phyloP scores from a whole-genome alignment of 2,329 filamentous ascomycete species.

The Penicillium hordei region DNA sequence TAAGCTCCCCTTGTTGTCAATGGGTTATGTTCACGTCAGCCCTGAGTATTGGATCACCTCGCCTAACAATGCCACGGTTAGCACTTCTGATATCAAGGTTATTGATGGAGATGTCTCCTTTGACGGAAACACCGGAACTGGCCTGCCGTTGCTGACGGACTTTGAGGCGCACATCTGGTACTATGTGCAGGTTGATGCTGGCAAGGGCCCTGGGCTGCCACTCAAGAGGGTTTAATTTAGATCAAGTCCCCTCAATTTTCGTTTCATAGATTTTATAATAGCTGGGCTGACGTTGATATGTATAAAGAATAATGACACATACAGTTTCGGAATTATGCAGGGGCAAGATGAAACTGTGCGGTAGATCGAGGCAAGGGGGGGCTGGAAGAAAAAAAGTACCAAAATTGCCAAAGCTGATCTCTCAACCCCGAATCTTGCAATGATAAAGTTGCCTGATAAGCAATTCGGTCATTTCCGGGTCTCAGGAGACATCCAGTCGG shows the following conservation, averaged over 20 bases:
- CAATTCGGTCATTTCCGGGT: not conserved
- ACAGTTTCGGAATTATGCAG: not conserved
- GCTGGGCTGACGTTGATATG: not conserved
- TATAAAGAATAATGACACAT: not conserved
- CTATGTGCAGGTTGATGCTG: constrained; percentile 24
- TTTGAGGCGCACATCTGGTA: constrained; percentile 30
- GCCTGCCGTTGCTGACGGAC: constrained; percentile 14
- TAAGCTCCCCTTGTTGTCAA: constrained; percentile 60
- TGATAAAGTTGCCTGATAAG: constrained; percentile 1
- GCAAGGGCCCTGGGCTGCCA: constrained; percentile 17
- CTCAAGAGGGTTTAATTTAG: constrained; percentile 5
- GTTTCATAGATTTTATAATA: not conserved
- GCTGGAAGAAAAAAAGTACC: not conserved
- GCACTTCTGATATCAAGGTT: constrained; percentile 21
- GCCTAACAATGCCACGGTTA: constrained; percentile 22
- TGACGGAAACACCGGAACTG: constrained; percentile 29
- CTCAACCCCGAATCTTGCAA: not conserved
- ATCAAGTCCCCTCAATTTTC: not conserved
- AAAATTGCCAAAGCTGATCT: not conserved
- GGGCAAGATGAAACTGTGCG: no score
- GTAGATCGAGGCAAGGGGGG: not conserved
- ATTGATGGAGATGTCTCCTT: constrained; percentile 25
- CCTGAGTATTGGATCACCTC: constrained; percentile 66
- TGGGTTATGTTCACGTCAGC: constrained; percentile 65
- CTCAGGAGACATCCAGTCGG: not conserved